These are phyloP conservation scores for Exophiala calicioides DNA, from an alignment of 2,329 filamentous ascomycete species.

Conservation along the genomic window DNA sequence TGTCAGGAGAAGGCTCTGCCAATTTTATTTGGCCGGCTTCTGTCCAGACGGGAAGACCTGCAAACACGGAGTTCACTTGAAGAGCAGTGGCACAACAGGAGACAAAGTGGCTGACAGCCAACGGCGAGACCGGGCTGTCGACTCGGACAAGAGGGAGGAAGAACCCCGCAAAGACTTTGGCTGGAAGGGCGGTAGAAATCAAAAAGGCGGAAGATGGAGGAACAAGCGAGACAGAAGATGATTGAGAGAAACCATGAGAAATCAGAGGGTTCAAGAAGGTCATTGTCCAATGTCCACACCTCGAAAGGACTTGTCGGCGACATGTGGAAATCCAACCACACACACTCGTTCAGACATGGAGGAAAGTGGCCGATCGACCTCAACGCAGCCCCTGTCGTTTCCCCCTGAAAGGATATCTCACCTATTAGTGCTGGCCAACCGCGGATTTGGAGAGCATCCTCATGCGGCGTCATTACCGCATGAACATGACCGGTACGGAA, in stretches of 20 bases:
- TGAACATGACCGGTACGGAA: too few relatives aligned
- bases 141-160: slow-evolving; percentile 29
- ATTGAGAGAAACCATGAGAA: neutral
- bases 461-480: too few relatives aligned
- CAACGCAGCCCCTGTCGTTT: too few relatives aligned
- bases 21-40: slow-evolving; percentile 88
- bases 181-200: slow-evolving; percentile 26
- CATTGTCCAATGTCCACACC: neutral
- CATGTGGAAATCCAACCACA: too few relatives aligned
- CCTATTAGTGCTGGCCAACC: too few relatives aligned
- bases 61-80: slow-evolving; percentile 71
- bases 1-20: slow-evolving; percentile 76
- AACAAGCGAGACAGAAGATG: slow-evolving; percentile 28
- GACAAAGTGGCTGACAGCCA: slow-evolving; percentile 23
- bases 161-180: slow-evolving; percentile 29
- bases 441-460: too few relatives aligned
- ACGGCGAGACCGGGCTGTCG: slow-evolving; percentile 22
- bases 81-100: slow-evolving; percentile 14
- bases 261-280: neutral
- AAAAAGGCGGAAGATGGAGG: slow-evolving; percentile 29
- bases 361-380: too few relatives aligned
- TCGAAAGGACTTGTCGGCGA: neutral
- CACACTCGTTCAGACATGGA: too few relatives aligned
- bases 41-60: slow-evolving; percentile 81
- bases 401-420: too few relatives aligned